These are phyloP conservation scores for Trametes gibbosa DNA, from an alignment of 768 basidiomycete species.

Conservation along the genomic window DNA sequence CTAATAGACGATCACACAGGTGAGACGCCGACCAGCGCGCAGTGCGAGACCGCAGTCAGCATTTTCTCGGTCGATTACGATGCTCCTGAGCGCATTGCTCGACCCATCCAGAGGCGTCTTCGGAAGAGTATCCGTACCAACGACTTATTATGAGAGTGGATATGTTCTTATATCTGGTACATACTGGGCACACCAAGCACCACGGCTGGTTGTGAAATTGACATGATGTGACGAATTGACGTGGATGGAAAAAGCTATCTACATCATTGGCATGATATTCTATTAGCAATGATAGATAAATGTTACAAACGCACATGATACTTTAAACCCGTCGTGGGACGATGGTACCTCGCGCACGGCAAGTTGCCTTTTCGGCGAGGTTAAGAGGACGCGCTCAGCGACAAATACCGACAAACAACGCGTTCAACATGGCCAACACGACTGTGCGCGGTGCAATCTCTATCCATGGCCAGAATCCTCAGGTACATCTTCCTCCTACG, in stretches of 20 bases:
- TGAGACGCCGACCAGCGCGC: slow-evolving; percentile 27
- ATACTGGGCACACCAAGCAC: background rate
- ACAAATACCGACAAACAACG: slow-evolving; percentile 26
- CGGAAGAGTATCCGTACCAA: background rate
- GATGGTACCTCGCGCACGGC: no score
- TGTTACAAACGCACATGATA: no score
- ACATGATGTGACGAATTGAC: background rate
- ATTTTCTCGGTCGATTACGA: slow-evolving; percentile 33
- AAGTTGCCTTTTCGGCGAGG: background rate
- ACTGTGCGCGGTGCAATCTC: slow-evolving; percentile 83
- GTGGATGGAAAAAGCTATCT: no score
- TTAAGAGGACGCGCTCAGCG: background rate
- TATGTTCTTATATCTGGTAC: background rate
- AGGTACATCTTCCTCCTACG: slow-evolving; percentile 48
- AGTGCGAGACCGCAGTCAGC: slow-evolving; percentile 29
- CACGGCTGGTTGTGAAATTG: background rate
- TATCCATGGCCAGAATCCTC: slow-evolving; percentile 97
- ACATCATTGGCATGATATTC: no score
- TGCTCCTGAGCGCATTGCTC: slow-evolving; percentile 27
- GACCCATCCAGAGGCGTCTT: slow-evolving; percentile 21
- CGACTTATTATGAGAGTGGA: background rate
- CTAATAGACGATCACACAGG: slow-evolving; percentile 9
- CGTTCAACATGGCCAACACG: slow-evolving; percentile 78
- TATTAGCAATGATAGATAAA: no score
- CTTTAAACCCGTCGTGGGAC: no score